Base-by-base conservation (phyloP, 176 grass and related monocot genomes). In the Hordeum marinum region DNA sequence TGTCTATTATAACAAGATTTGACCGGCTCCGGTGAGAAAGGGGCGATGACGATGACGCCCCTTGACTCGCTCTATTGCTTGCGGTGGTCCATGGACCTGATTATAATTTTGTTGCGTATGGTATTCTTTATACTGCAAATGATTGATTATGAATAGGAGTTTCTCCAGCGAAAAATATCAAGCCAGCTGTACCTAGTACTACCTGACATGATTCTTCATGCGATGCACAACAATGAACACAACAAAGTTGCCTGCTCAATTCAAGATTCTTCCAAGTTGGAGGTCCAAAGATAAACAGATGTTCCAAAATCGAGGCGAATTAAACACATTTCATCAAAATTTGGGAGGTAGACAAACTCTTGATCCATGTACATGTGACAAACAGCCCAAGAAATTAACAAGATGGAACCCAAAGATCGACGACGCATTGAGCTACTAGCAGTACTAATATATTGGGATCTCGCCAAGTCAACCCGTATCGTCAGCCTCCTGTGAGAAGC, bases 341-440 rank as follows among this genome's bases (percentile, higher is more conserved):
- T 35, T 45, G 15, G 45, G 68, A 67, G 84, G 75, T 68, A 64
- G 59, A 90, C 29, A 80, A 52, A 78, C 83, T 78, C 79, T 82
- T 65, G 83, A 90, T 87, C 64, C 88, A 87, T 90, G 37, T 87
- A 84, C 80, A 83, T 40, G 84, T 68, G 75, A 35, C 62, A 60
- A 26, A 76, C 63, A 83, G 63, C 72, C 63, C 6, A 71, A 50
- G 48, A 18, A 48, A 62, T 39, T 7, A 50, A 42, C 27, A 2
- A 70, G 52, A 42, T 27, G 14, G 77, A 11, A 65, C 26, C 62
- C 26, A 36, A 20, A 18, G 75, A 57, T 17, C 46, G 46, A 50
- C 12, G 46, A 40, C 11, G 72, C 61, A 41, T 17, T 11, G 21
- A n/a, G 20, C 65, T n/a, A 61, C 61, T 67, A 36, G 29, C 32